Percentiles rank a stretch among this genome's conserved stretches.
Evolutionary conservation across 2,329 filamentous ascomycete genomes (phyloP).

Genomic region (Fusarium oxysporum): DNA sequence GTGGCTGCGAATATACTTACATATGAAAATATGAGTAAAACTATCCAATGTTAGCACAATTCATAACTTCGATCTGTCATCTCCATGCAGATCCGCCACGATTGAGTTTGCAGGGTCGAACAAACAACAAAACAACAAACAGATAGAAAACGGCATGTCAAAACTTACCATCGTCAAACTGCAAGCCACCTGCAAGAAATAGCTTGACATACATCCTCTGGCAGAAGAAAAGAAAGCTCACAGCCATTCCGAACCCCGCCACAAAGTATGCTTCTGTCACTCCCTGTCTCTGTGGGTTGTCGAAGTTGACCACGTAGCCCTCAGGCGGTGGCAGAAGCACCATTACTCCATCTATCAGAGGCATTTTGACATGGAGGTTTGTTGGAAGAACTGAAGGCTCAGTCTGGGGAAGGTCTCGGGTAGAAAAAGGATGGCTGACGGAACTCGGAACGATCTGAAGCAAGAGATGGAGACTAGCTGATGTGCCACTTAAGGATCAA

Average conservation of each 20-base stretch:
- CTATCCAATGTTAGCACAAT: constrained; percentile 18
- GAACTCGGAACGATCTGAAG: neutral
- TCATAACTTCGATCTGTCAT: neutral
- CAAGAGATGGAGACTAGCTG: constrained; percentile 1
- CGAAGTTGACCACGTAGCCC: constrained; percentile 51
- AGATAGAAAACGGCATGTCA: neutral
- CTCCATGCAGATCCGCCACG: neutral
- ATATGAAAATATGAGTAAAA: constrained; percentile 33
- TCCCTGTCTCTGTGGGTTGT: constrained; percentile 45
- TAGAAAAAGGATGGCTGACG: neutral
- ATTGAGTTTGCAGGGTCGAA: neutral
- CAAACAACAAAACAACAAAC: neutral
- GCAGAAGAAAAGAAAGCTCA: constrained; percentile 40
- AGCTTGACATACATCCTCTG: constrained; percentile 46
- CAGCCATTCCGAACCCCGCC: constrained; percentile 29
- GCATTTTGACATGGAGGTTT: constrained; percentile 20
- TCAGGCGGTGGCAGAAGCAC: constrained; percentile 42
- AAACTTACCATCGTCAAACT: constrained; percentile 45
- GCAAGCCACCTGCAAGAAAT: constrained; percentile 36
- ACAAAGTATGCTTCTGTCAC: constrained; percentile 41
- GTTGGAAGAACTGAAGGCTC: neutral
- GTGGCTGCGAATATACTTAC: constrained; percentile 5
- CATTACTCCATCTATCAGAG: constrained; percentile 26
- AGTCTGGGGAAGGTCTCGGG: neutral
- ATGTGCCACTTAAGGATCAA: neutral